Evolutionary conservation across 2,329 filamentous ascomycete species (phyloP), one percentile per base, ranked within the genome.

Genomic region (Tolypocladium tropicale): DNA sequence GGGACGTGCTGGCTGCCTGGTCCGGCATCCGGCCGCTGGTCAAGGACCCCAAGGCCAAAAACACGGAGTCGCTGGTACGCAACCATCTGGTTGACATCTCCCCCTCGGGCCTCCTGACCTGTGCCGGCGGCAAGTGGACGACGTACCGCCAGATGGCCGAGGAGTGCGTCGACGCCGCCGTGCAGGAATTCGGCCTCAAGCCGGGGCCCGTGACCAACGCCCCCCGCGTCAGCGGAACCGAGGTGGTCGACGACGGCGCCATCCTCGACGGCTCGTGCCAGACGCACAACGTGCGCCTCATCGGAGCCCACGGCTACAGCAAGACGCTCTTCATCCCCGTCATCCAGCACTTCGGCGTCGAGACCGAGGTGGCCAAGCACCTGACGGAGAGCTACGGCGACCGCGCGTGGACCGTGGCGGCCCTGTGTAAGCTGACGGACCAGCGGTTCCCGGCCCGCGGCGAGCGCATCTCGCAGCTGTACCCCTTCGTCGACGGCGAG

Each of bases 81-180:
- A 95, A 92, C 70, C 90, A 95, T 69, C 78, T 95, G 48, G 82
- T 95, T 62, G 86, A 90, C 58, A 79, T 89, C 53, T 93, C 89
- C n/a, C 72, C 80, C 2, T 90, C 88, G 7, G 90, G 90, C 12
- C 79, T 95, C 23, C 74, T 95, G 61, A 95, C 90, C 36, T 92
- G 89, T 66, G 89, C 89, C 32, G 90, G 90, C 63, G 90, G 90
- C 52, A 95, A 95, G 74, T 95, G 90, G 90, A 95, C 90, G 3
- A 95, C 90, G 1, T 95, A 95, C 74, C 86, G 90, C 56, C 89
- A 95, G 71, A 95, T 95, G 90, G 89, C 90, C 25, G 89, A 95
- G 72, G 89, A 95, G 68, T 88, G 88, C 49, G 89, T 95, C 48
- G 89, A 95, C 65, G 85, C 88, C 65, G 88, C 90, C 11, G 80